Evolutionary conservation across 805 yeast species (phyloP).

Genomic region (Cyberlindnera petersonii): DNA sequence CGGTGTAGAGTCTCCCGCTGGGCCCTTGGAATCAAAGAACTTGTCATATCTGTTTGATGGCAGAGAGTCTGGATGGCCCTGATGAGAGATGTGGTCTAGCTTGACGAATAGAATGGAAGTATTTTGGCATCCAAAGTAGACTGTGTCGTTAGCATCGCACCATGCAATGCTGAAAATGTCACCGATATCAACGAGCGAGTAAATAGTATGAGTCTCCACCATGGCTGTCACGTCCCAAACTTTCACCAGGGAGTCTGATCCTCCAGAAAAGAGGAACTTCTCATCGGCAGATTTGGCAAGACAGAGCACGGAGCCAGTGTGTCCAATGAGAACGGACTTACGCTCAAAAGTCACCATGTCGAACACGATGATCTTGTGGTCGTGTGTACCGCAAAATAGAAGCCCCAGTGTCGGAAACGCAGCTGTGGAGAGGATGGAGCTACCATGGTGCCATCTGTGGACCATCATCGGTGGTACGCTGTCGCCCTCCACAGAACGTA

Average conservation of each 20-base stretch:
- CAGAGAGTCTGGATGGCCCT: slow-evolving; percentile 34
- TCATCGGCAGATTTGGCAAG: slow-evolving; percentile 52
- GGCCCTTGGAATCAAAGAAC: slow-evolving; percentile 89
- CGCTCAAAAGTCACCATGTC: slow-evolving; percentile 63
- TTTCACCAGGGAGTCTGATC: slow-evolving; percentile 85
- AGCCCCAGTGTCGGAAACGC: slow-evolving; percentile 55
- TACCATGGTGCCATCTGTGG: slow-evolving; percentile 74
- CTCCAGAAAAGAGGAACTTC: slow-evolving; percentile 70
- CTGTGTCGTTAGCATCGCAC: slow-evolving; percentile 51
- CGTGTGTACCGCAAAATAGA: slow-evolving; percentile 88
- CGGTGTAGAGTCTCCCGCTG: slow-evolving; percentile 47
- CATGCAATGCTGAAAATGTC: slow-evolving; percentile 85
- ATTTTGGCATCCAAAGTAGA: slow-evolving; percentile 88
- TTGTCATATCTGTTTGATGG: slow-evolving; percentile 72
- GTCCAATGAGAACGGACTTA: slow-evolving; percentile 53
- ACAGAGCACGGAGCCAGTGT: slow-evolving; percentile 71
- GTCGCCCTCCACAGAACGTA: neutral
- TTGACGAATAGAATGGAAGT: slow-evolving; percentile 80
- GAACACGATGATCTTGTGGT: slow-evolving; percentile 68
- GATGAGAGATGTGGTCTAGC: slow-evolving; percentile 26
- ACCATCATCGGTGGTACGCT: slow-evolving; percentile 32
- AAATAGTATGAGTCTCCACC: slow-evolving; percentile 62
- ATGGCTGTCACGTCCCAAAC: slow-evolving; percentile 65
- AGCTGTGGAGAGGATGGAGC: slow-evolving; percentile 69
- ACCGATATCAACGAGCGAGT: slow-evolving; percentile 84